Conservation (phyloP, 176 grass and related monocot genomes). For the Lolium rigidum region DNA sequence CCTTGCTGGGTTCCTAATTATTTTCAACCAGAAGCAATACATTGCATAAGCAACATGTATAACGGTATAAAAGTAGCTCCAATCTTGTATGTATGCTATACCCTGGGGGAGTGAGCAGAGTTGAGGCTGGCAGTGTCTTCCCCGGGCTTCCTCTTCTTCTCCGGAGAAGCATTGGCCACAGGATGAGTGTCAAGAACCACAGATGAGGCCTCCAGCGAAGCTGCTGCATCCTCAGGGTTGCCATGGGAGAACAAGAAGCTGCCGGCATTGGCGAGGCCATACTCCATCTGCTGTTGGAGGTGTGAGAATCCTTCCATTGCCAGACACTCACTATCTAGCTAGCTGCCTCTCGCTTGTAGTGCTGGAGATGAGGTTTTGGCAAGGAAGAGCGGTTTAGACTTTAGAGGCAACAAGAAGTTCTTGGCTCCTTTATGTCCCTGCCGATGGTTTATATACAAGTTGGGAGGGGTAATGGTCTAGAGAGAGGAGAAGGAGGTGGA, state of each 20-base stretch:
- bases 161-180: constrained; percentile 38
- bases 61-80: background rate
- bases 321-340: background rate
- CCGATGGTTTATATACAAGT: constrained; percentile 56
- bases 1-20: constrained; percentile 55
- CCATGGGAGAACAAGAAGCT: constrained; percentile 51
- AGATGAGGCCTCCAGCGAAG: constrained; percentile 52
- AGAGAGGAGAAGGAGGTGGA: background rate
- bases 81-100: constrained; percentile 44
- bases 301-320: constrained; percentile 58
- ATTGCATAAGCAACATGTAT: background rate
- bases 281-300: constrained; percentile 56
- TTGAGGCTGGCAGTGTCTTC: constrained; percentile 53
- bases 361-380: constrained; percentile 36
- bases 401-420: constrained; percentile 33
- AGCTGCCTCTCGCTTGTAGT: background rate
- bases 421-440: constrained; percentile 36
- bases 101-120: constrained; percentile 70
- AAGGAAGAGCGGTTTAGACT: constrained; percentile 30
- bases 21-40: constrained; percentile 41
- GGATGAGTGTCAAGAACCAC: constrained; percentile 49
- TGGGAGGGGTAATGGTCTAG: background rate
- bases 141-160: constrained; percentile 59
- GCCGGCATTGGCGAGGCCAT: constrained; percentile 41
- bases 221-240: constrained; percentile 32